Evolutionary conservation across 2,329 filamentous ascomycete genomes (phyloP).

Genomic region (Colletotrichum eremochloae): DNA sequence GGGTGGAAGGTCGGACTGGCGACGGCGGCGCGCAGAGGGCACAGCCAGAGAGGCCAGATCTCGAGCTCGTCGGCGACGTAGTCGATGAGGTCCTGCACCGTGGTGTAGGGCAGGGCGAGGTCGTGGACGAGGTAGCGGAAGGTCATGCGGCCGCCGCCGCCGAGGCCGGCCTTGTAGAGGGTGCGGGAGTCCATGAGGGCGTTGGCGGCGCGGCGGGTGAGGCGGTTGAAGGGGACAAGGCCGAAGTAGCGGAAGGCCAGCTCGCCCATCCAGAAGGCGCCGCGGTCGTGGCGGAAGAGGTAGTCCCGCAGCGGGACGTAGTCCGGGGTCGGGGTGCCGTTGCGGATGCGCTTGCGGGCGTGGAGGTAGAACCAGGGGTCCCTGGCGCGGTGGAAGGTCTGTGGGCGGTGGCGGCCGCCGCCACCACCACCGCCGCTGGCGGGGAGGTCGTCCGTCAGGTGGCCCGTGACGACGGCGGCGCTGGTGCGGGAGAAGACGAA

Average conservation of each 20-base stretch:
- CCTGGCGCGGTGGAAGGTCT: conserved; percentile 66
- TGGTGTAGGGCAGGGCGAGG: conserved; percentile 64
- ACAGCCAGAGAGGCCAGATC: conserved; percentile 70
- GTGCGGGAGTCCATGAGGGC: conserved; percentile 73
- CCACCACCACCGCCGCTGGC: conserved; percentile 40
- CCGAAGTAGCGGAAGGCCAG: conserved; percentile 74
- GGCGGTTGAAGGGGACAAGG: conserved; percentile 72
- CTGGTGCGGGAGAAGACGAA: conserved; percentile 71
- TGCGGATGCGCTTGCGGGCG: conserved; percentile 52
- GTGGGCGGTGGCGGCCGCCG: conserved; percentile 44
- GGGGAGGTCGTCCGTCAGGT: conserved; percentile 63
- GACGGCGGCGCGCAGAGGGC: conserved; percentile 62
- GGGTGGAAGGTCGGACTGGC: conserved; percentile 46
- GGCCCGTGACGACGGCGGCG: conserved; percentile 73
- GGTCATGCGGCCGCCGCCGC: conserved; percentile 64
- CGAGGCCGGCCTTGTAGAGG: conserved; percentile 75
- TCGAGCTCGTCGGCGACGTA: conserved; percentile 61
- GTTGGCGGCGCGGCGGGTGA: conserved; percentile 73
- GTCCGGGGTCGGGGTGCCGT: conserved; percentile 56
- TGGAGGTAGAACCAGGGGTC: conserved; percentile 85
- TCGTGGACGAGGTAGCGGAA: conserved; percentile 76
- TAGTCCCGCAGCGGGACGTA: conserved; percentile 75
- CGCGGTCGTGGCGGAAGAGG: conserved; percentile 79
- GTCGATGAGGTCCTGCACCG: conserved; percentile 58
- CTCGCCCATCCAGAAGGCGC: conserved; percentile 75